phyloP scores from a whole-genome alignment of 2,329 filamentous ascomycete species.

The Hypoxylon sp. region DNA sequence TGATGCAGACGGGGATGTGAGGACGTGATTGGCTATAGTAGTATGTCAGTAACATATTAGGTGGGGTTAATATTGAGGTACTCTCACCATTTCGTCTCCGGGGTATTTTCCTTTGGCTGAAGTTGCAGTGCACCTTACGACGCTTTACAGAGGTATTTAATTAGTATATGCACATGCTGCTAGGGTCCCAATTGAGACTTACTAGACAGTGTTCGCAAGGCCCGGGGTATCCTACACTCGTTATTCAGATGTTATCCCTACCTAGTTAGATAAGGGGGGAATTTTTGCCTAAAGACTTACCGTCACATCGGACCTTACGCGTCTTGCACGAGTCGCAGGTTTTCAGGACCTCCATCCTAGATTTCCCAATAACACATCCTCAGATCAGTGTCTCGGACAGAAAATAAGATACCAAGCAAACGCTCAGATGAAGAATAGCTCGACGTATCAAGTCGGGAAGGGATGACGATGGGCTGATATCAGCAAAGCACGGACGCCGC shows the following conservation, averaged over 20 bases:
- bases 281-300: no score
- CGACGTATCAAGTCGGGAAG: neutral
- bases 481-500: neutral
- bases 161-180: no score
- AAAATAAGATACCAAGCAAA: neutral
- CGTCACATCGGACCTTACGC: constrained; percentile 53
- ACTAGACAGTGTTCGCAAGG: constrained; percentile 45
- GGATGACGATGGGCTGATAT: constrained; percentile 1
- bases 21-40: constrained; percentile 11
- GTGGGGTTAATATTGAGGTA: no score
- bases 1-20: constrained; percentile 11
- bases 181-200: no score
- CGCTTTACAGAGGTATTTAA: constrained; percentile 8
- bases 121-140: constrained; percentile 36
- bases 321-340: constrained; percentile 52
- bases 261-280: no score
- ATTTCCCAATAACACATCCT: neutral
- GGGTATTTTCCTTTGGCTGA: constrained; percentile 39
- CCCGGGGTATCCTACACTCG: constrained; percentile 31
- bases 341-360: constrained; percentile 32
- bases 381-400: no score
- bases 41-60: neutral
- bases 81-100: constrained; percentile 40
- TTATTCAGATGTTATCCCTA: no score
- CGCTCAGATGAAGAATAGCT: neutral